A percentile compares a stretch with the other conserved stretches of the same genome.
Evolutionary conservation across 495 filamentous ascomycete species (phyloP).

Genomic region (Xylaria curta): DNA sequence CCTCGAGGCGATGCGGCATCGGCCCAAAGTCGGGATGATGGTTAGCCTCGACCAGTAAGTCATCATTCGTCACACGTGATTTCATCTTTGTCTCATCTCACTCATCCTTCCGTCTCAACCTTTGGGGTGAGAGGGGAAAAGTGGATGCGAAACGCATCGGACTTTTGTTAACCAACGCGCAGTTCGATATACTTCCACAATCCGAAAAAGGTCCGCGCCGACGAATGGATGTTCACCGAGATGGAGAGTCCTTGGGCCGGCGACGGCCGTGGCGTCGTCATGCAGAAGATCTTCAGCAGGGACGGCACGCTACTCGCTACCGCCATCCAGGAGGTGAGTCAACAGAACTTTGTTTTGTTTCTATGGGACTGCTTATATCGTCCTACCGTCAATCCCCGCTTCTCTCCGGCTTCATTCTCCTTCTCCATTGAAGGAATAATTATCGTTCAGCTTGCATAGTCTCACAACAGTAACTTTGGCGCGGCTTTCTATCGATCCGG

Average conservation of each 20-base stretch:
- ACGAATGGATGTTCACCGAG: constrained; percentile 94
- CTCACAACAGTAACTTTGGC: background rate
- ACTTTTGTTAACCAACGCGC: constrained; percentile 48
- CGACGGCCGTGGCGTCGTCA: constrained; percentile 85
- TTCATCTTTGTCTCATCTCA: background rate
- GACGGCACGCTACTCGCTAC: constrained; percentile 85
- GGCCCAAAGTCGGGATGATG: constrained; percentile 85
- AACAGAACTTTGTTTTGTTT: constrained; percentile 2
- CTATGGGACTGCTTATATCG: constrained; percentile 27
- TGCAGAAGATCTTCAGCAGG: constrained; percentile 84
- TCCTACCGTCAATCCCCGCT: background rate
- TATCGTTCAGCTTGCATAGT: constrained; percentile 12
- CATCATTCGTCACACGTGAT: background rate
- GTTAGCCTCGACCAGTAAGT: constrained; percentile 74
- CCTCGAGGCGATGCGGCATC: constrained; percentile 45
- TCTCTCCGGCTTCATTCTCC: background rate
- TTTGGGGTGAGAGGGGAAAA: background rate
- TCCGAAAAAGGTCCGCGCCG: constrained; percentile 76
- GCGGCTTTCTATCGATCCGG: background rate
- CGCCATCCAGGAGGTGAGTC: constrained; percentile 77
- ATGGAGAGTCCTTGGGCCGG: constrained; percentile 94
- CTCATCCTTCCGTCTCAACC: background rate
- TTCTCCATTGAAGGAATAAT: background rate
- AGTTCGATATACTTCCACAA: constrained; percentile 90
- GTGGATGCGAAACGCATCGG: background rate